Evolutionary conservation across 805 yeast species (phyloP).

Genomic region (Myxozyma sirexii): DNA sequence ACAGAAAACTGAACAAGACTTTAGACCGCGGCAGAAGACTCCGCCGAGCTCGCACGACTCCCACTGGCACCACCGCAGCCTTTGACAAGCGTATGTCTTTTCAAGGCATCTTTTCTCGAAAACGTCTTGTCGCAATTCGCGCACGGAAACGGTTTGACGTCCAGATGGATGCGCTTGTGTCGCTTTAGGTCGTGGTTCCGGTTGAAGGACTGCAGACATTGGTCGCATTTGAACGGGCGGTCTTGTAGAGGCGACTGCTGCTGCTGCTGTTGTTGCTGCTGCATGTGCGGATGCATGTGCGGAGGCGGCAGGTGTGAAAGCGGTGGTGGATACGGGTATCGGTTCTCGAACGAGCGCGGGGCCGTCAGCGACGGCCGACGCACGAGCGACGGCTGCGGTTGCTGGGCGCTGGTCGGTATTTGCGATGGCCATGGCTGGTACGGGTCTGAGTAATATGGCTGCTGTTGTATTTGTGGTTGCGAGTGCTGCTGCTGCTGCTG

Average conservation of each 20-base stretch:
- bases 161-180: constrained; percentile 35
- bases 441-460: constrained; percentile 15
- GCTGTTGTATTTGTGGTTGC: constrained; percentile 19
- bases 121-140: constrained; percentile 35
- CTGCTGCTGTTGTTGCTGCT: constrained; percentile 16
- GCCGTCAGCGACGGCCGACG: constrained; percentile 27
- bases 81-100: constrained; percentile 34
- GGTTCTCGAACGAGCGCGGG: constrained; percentile 21
- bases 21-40: constrained; percentile 11
- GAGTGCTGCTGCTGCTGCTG: constrained; percentile 2
- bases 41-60: constrained; percentile 1
- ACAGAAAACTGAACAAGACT: neutral
- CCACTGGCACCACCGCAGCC: constrained; percentile 32
- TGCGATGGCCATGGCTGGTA: constrained; percentile 20
- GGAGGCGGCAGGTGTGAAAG: constrained; percentile 23
- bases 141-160: constrained; percentile 36
- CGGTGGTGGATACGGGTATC: constrained; percentile 24
- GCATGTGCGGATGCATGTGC: constrained; percentile 8
- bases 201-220: constrained; percentile 33
- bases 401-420: constrained; percentile 2
- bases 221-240: constrained; percentile 35
- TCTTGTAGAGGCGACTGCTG: constrained; percentile 21
- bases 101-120: constrained; percentile 37
- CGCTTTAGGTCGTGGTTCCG: constrained; percentile 36
- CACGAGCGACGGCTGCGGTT: constrained; percentile 4